Evolutionary conservation across 2,329 filamentous ascomycete species (phyloP), one percentile per base, ranked within the genome.

Genomic region (Epichloe coenophiala): DNA sequence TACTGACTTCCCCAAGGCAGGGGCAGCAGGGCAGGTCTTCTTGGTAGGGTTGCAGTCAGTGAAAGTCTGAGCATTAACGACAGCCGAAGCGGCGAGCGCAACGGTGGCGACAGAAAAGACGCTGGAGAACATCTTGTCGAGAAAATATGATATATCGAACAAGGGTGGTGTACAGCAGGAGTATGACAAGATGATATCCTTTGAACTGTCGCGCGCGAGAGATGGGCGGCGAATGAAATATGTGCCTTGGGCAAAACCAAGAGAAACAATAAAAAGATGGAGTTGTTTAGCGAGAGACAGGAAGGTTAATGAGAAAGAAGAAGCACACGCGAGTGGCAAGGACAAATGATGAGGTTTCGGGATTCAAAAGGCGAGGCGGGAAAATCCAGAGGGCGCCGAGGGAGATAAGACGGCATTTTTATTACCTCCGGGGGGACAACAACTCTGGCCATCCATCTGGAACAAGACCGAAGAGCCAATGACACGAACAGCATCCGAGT

Each of bases 1-100:
- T 48, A 69, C 58, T 21, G 53, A 54, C 41, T 65, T 81, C 48
- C 86, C 88, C 13, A 96, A 75, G 11, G 90, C 91, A 55, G 85
- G 76, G 64, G 95, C 77, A 52, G 84, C 66, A 47, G 86, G 79
- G 70, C 91, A 97, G 36, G 62, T 68, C 65, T 72, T 70, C 68
- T 78, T 65, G 49, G 70, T 66, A 47, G 77, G 77, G 63, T 80
- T 71, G 65, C 77, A 81, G 12, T 61, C 60, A n/a, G 75, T 78
- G 59, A 59, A 72, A 53, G 77, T 81, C 70, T 81, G 77, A 50
- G 75, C 77, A 53, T 72, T 67, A 52, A 70, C 76, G 57, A 78
- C 57, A 53, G 65, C 60, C 41, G 72, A 69, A 54, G 75, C 69
- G 57, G 74, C 71, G 13, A 80, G 65, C 55, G 71, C 69, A 68